phyloP scores from a whole-genome alignment of 176 grass and related monocot species.

The Thinopyrum elongatum region DNA sequence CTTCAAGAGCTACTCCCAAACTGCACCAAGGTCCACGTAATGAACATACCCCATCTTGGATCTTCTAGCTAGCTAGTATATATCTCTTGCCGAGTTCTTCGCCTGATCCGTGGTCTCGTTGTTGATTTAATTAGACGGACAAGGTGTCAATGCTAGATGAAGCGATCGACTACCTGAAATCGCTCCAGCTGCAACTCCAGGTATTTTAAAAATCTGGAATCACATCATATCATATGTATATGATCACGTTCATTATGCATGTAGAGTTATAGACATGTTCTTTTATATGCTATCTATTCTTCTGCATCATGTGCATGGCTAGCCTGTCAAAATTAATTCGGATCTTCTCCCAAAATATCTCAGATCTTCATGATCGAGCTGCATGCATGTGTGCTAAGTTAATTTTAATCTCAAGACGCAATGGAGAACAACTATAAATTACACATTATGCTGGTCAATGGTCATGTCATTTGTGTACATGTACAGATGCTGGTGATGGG shows the following conservation, averaged over 20 bases:
- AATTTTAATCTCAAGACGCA: neutral
- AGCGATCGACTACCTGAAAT: slow-evolving; percentile 75
- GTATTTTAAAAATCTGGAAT: neutral
- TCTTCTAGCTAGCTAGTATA: neutral
- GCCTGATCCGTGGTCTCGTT: neutral
- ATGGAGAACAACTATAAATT: neutral
- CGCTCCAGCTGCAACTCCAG: slow-evolving; percentile 78
- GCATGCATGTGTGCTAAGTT: neutral
- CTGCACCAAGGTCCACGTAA: slow-evolving; percentile 62
- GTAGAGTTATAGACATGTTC: neutral
- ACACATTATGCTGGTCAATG: neutral
- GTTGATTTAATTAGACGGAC: slow-evolving; percentile 57
- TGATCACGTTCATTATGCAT: neutral
- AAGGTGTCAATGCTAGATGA: slow-evolving; percentile 86
- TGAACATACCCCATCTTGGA: neutral
- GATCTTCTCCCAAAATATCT: no score
- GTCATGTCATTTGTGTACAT: no score
- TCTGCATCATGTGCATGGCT: neutral
- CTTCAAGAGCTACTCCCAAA: slow-evolving; percentile 74
- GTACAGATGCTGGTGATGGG: slow-evolving; percentile 73
- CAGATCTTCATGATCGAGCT: neutral
- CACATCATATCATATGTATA: slow-evolving; percentile 31
- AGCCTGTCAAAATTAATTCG: neutral
- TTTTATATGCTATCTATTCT: neutral
- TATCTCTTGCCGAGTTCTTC: neutral